These are phyloP conservation scores for Bolboschoenus planiculmis DNA, from an alignment of 176 grass and related monocot genomes.

Conservation along the genomic window DNA sequence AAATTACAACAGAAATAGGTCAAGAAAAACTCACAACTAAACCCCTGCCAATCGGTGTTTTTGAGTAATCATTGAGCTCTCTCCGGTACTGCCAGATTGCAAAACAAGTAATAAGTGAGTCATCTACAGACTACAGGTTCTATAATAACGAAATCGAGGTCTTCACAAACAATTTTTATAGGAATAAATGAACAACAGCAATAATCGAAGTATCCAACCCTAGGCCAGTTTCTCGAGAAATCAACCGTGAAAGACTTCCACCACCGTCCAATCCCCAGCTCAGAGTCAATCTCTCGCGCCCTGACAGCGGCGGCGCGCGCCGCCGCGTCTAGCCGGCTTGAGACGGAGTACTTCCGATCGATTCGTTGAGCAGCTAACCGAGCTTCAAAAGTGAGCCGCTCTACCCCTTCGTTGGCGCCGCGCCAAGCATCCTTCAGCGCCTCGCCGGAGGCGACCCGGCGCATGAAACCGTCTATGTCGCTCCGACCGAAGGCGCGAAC, in stretches of 20 bases:
- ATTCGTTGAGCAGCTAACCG: constrained; percentile 51
- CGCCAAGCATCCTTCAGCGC: constrained; percentile 53
- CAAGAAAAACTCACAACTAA: constrained; percentile 58
- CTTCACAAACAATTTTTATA: neutral
- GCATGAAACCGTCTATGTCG: constrained; percentile 59
- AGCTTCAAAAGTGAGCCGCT: constrained; percentile 68
- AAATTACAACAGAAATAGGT: neutral
- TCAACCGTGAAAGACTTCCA: constrained; percentile 82
- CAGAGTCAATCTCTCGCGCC: constrained; percentile 58
- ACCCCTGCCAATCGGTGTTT: constrained; percentile 62
- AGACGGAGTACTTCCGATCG: constrained; percentile 45
- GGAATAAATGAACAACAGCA: neutral
- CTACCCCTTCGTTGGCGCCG: constrained; percentile 70
- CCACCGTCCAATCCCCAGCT: constrained; percentile 62
- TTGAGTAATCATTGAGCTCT: constrained; percentile 50
- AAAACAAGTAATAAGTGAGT: constrained; percentile 23
- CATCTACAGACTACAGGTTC: neutral
- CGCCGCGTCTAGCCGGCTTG: constrained; percentile 45
- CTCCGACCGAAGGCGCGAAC: constrained; percentile 56
- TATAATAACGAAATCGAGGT: neutral
- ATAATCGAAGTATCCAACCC: constrained; percentile 31
- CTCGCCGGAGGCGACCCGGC: constrained; percentile 42
- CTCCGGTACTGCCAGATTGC: constrained; percentile 60
- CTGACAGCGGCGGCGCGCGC: constrained; percentile 43
- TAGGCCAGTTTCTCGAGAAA: constrained; percentile 91